These are phyloP conservation scores for Neoascochyta sp. DNA, from an alignment of 2,329 filamentous ascomycete genomes.

Conservation along the genomic window DNA sequence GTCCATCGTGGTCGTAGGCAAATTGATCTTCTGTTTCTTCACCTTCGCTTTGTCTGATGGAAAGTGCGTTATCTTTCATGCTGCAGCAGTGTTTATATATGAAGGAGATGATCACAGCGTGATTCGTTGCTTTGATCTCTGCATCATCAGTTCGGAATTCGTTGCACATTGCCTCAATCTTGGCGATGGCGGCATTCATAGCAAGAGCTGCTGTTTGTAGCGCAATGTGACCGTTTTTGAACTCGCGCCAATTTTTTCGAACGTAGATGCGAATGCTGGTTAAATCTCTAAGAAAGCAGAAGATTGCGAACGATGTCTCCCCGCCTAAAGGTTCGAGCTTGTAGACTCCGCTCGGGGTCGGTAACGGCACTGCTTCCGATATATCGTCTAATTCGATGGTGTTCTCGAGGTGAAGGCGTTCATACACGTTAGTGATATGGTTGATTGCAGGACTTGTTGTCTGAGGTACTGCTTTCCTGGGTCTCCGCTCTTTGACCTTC, in stretches of 20 bases:
- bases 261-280: slow-evolving; percentile 27
- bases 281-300: slow-evolving; percentile 33
- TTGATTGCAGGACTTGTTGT: slow-evolving; percentile 1
- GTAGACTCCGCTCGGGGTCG: slow-evolving; percentile 1
- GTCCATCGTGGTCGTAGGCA: slow-evolving; percentile 1
- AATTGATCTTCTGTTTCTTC: background rate
- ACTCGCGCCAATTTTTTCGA: slow-evolving; percentile 30
- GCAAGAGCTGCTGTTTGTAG: slow-evolving; percentile 32
- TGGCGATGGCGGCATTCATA: slow-evolving; percentile 29
- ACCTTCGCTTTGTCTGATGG: slow-evolving; percentile 1
- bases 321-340: slow-evolving; percentile 6
- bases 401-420: slow-evolving; percentile 1
- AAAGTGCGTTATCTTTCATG: background rate
- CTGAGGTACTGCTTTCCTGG: too few relatives aligned
- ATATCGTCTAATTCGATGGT: slow-evolving; percentile 1
- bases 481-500: too few relatives aligned
- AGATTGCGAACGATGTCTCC: slow-evolving; percentile 12
- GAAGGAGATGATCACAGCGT: slow-evolving; percentile 1
- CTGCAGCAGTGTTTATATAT: slow-evolving; percentile 1
- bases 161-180: background rate
- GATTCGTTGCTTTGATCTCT: background rate
- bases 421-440: slow-evolving; percentile 2
- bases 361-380: too few relatives aligned
- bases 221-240: slow-evolving; percentile 25
- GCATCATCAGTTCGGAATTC: background rate